Conservation (phyloP, 2,329 filamentous ascomycete genomes). For the Colletotrichum higginsianum region DNA sequence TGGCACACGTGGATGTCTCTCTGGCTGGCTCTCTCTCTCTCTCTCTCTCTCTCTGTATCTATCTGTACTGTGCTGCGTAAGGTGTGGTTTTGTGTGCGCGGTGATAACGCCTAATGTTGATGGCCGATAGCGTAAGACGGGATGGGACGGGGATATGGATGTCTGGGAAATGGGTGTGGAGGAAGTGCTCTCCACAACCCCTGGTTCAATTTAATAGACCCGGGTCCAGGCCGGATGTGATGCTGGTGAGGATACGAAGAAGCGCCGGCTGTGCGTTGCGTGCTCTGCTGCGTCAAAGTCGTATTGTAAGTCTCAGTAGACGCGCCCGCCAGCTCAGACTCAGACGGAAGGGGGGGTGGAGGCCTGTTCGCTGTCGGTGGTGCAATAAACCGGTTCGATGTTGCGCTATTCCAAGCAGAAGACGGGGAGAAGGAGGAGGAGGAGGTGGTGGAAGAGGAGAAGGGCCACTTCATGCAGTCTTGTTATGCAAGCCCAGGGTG, state of each 20-base stretch:
- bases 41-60: no score
- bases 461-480: conserved; percentile 15
- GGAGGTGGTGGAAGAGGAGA: not conserved
- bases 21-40: not conserved
- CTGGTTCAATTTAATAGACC: conserved; percentile 38
- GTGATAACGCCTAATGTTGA: conserved; percentile 29
- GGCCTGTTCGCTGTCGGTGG: conserved; percentile 34
- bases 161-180: conserved; percentile 41
- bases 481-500: conserved; percentile 20
- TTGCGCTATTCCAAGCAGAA: conserved; percentile 25
- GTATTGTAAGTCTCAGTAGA: conserved; percentile 1
- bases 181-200: conserved; percentile 30
- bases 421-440: not conserved
- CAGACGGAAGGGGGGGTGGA: conserved; percentile 18
- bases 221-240: conserved; percentile 35
- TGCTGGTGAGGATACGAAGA: conserved; percentile 36
- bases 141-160: conserved; percentile 38
- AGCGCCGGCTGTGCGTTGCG: conserved; percentile 25
- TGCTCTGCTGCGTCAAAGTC: conserved; percentile 10
- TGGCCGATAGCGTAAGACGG: conserved; percentile 38
- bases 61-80: no score
- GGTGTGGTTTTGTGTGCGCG: conserved; percentile 15
- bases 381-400: conserved; percentile 39
- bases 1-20: not conserved
- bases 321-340: conserved; percentile 5